Conservation (phyloP, 2,329 filamentous ascomycete genomes). For the Aspergillus spinulosporus region DNA sequence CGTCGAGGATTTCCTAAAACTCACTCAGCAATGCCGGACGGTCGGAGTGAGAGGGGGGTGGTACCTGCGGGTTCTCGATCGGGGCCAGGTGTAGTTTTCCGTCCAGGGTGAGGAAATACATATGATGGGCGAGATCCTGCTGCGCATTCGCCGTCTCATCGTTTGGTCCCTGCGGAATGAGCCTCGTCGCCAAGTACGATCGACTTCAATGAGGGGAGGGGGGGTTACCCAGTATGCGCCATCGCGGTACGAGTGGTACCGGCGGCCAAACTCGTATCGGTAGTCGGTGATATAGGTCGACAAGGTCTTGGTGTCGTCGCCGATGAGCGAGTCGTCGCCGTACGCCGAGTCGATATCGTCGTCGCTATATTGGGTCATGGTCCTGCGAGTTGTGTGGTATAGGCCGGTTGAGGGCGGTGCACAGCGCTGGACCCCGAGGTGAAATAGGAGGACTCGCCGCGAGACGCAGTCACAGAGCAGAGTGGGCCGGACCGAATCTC, state of each 20-base stretch:
- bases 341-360: constrained; percentile 24
- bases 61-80: constrained; percentile 23
- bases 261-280: constrained; percentile 32
- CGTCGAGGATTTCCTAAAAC: constrained; percentile 24
- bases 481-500: constrained; percentile 1
- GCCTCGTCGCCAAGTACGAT: neutral
- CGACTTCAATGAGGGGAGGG: neutral
- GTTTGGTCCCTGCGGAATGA: constrained; percentile 23
- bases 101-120: constrained; percentile 39
- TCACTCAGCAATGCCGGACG: neutral
- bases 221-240: constrained; percentile 27
- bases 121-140: constrained; percentile 38
- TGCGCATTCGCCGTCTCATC: constrained; percentile 27
- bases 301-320: constrained; percentile 30
- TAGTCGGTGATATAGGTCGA: constrained; percentile 32
- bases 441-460: neutral
- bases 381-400: neutral
- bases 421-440: neutral
- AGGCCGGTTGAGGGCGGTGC: neutral
- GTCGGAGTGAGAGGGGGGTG: neutral
- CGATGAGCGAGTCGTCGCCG: constrained; percentile 22
- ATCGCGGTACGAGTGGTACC: constrained; percentile 36
- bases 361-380: neutral
- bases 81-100: constrained; percentile 35
- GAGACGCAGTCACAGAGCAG: neutral